phyloP scores from a whole-genome alignment of 768 basidiomycete species.

The Podaxis sp. region DNA sequence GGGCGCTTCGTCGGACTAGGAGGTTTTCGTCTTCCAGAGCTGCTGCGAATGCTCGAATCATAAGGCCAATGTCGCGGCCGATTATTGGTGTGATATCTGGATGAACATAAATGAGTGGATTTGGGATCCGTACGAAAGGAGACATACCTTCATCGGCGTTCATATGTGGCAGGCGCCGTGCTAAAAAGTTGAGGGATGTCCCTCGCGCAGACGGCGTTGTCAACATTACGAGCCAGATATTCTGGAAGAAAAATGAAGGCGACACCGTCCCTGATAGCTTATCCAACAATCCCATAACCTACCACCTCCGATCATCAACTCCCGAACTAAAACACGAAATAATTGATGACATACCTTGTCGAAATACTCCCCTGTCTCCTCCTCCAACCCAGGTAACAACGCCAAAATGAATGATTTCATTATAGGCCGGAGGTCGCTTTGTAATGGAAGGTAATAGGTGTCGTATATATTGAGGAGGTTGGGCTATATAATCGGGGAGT shows the following conservation, averaged over 20 bases:
- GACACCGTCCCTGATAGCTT: conserved; percentile 80
- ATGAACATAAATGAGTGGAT: background rate
- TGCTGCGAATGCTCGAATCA: conserved; percentile 90
- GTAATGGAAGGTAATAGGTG: conserved; percentile 85
- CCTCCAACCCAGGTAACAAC: conserved; percentile 91
- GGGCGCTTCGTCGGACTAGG: conserved; percentile 78
- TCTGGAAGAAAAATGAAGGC: conserved; percentile 90
- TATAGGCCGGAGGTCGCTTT: conserved; percentile 74
- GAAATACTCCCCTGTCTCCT: conserved; percentile 97
- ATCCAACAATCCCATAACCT: conserved; percentile 82
- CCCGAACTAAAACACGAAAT: conserved; percentile 10
- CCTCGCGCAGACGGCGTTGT: conserved; percentile 84
- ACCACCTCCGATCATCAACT: background rate
- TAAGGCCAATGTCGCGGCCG: conserved; percentile 85
- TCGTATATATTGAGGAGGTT: conserved; percentile 89
- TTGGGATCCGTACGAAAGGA: background rate
- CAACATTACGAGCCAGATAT: conserved; percentile 90
- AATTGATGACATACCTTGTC: conserved; percentile 56
- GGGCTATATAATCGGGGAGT: conserved; percentile 44
- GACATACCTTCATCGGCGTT: conserved; percentile 63
- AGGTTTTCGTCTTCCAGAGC: conserved; percentile 93
- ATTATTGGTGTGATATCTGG: conserved; percentile 67
- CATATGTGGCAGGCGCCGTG: conserved; percentile 70
- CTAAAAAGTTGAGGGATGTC: conserved; percentile 83
- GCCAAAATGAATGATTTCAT: conserved; percentile 95